Evolutionary conservation across 202 grass and related monocot species (phyloP).

Genomic region (Musa balbisiana): DNA sequence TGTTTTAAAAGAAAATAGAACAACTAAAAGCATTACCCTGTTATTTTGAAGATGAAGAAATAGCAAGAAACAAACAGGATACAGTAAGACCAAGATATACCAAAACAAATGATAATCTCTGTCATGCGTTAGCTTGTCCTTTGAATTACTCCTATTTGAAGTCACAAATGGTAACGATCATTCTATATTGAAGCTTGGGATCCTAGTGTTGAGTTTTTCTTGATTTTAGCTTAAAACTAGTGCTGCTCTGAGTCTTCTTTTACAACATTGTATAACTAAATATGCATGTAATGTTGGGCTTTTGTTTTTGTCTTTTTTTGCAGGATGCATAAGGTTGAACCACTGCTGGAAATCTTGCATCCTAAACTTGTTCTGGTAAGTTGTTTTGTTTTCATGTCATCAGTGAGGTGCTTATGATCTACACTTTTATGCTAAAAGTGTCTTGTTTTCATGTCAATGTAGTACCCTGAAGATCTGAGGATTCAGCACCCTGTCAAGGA

Average conservation of each 20-base stretch:
- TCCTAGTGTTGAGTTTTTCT: no score
- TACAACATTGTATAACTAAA: neutral
- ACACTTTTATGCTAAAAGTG: neutral
- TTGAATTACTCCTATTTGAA: no score
- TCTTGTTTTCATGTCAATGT: conserved; percentile 15
- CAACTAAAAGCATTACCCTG: no score
- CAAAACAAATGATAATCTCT: no score
- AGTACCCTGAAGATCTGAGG: conserved; percentile 62
- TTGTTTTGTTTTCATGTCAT: neutral
- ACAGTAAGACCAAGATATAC: no score
- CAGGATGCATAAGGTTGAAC: conserved; percentile 50
- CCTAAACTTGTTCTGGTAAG: conserved; percentile 70
- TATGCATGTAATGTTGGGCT: neutral
- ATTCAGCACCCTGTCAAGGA: conserved; percentile 26
- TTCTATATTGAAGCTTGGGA: no score
- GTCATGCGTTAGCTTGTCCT: no score
- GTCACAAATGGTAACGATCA: no score
- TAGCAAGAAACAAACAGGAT: neutral
- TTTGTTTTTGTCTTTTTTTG: neutral
- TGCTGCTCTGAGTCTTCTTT: no score
- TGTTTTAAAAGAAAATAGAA: no score
- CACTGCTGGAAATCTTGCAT: conserved; percentile 48
- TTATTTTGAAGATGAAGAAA: no score
- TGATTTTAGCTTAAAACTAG: no score
- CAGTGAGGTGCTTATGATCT: neutral